Conservation (phyloP, 257 asterid species). For the Coffea eugenioides region DNA sequence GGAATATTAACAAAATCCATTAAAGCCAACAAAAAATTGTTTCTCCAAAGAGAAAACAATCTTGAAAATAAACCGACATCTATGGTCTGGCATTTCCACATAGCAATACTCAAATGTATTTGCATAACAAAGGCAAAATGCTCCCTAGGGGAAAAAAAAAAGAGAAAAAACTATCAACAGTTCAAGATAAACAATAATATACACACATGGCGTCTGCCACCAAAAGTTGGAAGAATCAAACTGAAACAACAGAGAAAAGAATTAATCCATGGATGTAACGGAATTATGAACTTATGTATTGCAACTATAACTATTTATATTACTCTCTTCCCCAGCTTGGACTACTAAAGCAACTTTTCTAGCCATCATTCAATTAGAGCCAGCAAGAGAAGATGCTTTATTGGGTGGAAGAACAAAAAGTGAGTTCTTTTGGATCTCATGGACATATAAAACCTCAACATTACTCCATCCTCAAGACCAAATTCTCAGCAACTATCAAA, state of each 20-base stretch:
- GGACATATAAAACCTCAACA: background rate
- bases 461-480: background rate
- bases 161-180: no score
- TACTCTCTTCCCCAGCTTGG: background rate
- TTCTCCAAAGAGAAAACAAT: background rate
- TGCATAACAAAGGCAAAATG: background rate
- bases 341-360: background rate
- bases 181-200: no score
- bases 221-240: background rate
- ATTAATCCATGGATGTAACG: background rate
- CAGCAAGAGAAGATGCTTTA: background rate
- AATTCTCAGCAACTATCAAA: background rate
- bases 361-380: background rate
- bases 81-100: background rate
- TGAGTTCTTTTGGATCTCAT: background rate
- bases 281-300: background rate
- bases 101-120: background rate
- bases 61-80: background rate
- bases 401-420: background rate
- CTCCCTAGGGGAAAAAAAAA: no score
- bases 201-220: no score
- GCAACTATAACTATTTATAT: background rate
- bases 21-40: background rate
- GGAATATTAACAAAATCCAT: constrained; percentile 19
- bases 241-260: background rate